Evolutionary conservation across 352 stramenopile genomes (phyloP).

Genomic region (Phytophthora lateralis): DNA sequence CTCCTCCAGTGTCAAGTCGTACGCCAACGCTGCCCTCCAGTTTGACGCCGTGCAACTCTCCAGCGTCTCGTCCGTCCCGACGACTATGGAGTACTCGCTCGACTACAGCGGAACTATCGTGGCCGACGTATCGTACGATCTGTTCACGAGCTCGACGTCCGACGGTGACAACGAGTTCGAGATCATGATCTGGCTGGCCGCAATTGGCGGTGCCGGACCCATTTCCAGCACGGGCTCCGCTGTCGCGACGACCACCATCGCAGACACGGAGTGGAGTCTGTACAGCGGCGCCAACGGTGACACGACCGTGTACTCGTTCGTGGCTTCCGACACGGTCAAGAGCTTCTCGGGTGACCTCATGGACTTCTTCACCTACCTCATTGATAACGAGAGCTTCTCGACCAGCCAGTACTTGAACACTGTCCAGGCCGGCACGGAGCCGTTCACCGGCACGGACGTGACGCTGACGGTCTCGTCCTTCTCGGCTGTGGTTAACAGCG

Average conservation of each 20-base stretch:
- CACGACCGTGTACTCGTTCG: conserved; percentile 46
- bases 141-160: conserved; percentile 42
- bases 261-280: conserved; percentile 22
- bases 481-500: conserved; percentile 29
- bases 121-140: conserved; percentile 44
- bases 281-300: conserved; percentile 37
- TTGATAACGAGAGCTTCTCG: conserved; percentile 27
- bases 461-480: conserved; percentile 35
- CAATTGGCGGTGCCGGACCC: conserved; percentile 34
- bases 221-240: conserved; percentile 41
- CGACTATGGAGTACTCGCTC: conserved; percentile 40
- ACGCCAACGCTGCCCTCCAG: conserved; percentile 45
- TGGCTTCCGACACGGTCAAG: conserved; percentile 27
- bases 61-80: conserved; percentile 39
- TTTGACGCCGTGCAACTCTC: conserved; percentile 39
- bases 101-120: conserved; percentile 35
- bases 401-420: conserved; percentile 40
- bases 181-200: conserved; percentile 54
- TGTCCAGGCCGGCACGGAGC: conserved; percentile 38
- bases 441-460: conserved; percentile 36
- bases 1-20: conserved; percentile 46
- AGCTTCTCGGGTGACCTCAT: conserved; percentile 38
- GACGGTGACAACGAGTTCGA: conserved; percentile 39
- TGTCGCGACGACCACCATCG: conserved; percentile 30
- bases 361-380: conserved; percentile 41